phyloP scores from a whole-genome alignment of 768 basidiomycete species.

The Xerocomellus amylosporus region DNA sequence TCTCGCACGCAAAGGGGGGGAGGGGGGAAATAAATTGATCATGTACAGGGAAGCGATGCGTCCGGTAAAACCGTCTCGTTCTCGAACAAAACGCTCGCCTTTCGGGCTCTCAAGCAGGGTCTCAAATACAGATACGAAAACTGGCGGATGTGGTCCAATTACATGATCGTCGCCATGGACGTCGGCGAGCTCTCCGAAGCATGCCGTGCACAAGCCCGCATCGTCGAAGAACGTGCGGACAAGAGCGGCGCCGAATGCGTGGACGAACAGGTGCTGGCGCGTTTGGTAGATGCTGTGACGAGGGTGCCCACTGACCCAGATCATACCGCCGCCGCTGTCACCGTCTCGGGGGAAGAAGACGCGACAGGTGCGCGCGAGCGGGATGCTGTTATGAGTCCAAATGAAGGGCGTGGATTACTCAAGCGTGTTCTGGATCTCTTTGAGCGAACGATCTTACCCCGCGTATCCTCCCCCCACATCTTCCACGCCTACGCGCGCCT shows the following conservation, averaged over 20 bases:
- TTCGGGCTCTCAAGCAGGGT: constrained; percentile 89
- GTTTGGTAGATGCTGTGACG: constrained; percentile 85
- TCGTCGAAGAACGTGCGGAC: constrained; percentile 58
- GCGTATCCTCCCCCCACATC: constrained; percentile 72
- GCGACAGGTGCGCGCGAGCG: constrained; percentile 1
- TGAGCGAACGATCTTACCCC: constrained; percentile 75
- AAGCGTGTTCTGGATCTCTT: constrained; percentile 71
- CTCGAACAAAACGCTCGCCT: constrained; percentile 82
- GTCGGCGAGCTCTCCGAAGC: constrained; percentile 91
- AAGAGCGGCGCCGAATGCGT: constrained; percentile 55
- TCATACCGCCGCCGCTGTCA: constrained; percentile 2
- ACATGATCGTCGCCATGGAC: constrained; percentile 90
- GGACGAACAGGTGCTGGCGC: constrained; percentile 86
- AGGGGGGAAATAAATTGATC: constrained; percentile 6
- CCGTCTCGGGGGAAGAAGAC: constrained; percentile 14
- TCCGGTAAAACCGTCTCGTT: constrained; percentile 46
- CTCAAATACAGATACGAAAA: constrained; percentile 82
- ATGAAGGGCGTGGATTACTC: constrained; percentile 65
- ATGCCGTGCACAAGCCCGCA: constrained; percentile 73
- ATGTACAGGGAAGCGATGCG: constrained; percentile 22
- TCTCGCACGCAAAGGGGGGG: not conserved
- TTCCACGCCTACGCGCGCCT: constrained; percentile 85
- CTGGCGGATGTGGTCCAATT: constrained; percentile 99
- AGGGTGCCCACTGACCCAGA: constrained; percentile 43
- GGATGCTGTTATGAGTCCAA: constrained; percentile 41